Evolutionary conservation across 2,329 filamentous ascomycete species (phyloP), one percentile per base, ranked within the genome.

Genomic region (Penicillium psychrosexuale): DNA sequence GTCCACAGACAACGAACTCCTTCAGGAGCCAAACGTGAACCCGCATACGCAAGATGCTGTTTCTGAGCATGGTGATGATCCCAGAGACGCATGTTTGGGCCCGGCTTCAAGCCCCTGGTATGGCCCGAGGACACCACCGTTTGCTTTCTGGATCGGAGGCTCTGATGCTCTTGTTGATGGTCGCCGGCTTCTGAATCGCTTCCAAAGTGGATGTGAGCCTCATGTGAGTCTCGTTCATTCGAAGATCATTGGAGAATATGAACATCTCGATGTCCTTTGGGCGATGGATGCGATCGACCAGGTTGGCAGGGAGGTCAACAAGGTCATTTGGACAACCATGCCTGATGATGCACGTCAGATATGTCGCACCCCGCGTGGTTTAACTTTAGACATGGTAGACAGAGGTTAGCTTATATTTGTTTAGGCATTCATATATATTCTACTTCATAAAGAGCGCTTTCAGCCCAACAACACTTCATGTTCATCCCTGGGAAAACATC

Each of bases 231-330:
- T 97, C 5, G 89, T 96, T 5, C 89, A 96, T 73, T 82, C 83
- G 59, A 95, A 90, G 69, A 78, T 95, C 22, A 88, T 97, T 40
- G 85, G 90, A 3, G 90, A 88, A 44, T 96, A 96, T 70, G 93
- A 97, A 75, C 93, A 97, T 73, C 80, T 97, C 5, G 93, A 97
- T 74, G 90, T 97, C 1, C 85, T 97, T 36, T 97, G 93, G 93
- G 91, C 92, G 0, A 90, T 97, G 80, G 91, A 97, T 67, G 85
- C 86, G 0, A 84, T 91, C 15, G 86, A 93, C 45, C 84, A 93
- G 70, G 89, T 97, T 0, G 94, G 92, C 5, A 80, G 78, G 53
- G 92, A 96, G 74, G 78, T 97, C 0, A 82, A 85, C 30, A 87
- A 93, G 65, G 87, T 95, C 13, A 72, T 97, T 12, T 97, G 92